Evolutionary conservation across 495 filamentous ascomycete species (phyloP), one percentile per base, ranked within the genome.

Genomic region (Talaromyces stipitatus): DNA sequence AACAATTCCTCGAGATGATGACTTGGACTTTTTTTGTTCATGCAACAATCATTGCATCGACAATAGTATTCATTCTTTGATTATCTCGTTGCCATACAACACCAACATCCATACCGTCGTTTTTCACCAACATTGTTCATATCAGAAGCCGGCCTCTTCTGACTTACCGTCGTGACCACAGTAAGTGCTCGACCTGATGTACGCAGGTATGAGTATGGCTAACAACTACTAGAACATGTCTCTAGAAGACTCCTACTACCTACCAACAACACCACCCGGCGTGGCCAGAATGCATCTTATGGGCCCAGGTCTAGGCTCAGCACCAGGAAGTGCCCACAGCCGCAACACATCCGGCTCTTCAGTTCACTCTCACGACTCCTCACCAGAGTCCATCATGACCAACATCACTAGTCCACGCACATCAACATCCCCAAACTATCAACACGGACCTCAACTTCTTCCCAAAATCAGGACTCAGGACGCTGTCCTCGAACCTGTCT

Each of bases 381-480:
- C 90, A 60, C 88, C 90, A 56, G 88, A 86, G 69, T 89, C 87
- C 60, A 82, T 84, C 48, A 76, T 82, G 72, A 92, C 89, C 23
- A 74, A 79, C 57, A 73, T 80, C 56, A 92, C 88, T 51, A 92
- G 87, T 30, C 90, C 91, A 18, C 76, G 77, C 45, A 72, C 73
- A 33, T 76, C 81, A 56, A 89, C 87, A 24, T 91, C 91, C 55
- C 83, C 91, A 62, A 79, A 86, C 23, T 67, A 76, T 54, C 85
- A 91, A 32, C 83, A 88, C 75, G 91, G 90, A 11, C 90, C 90
- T 30, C 74, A 88, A 26, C 79, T 97, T 53, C 78, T 97, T 26
- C 92, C 92, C 57, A 92, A 89, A 77, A 90, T 95, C 71, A 82
- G 91, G 48, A 82, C 82, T 58, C 90, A 95, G 69, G 91, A 95